phyloP scores from a whole-genome alignment of 257 asterid species.

The Anisodus acutangulus region DNA sequence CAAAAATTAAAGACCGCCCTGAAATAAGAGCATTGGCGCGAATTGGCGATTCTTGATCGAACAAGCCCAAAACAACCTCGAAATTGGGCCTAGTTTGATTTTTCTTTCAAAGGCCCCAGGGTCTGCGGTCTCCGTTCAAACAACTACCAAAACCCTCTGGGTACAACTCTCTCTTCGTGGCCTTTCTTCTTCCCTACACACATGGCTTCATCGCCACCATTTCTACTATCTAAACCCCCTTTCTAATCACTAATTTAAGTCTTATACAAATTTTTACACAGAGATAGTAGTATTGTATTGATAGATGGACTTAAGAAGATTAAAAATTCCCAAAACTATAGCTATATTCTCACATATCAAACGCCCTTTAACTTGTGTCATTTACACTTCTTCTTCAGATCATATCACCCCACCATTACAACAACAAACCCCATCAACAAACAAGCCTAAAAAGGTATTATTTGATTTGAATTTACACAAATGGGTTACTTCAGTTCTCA shows the following conservation, averaged over 20 bases:
- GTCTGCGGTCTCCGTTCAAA: not conserved
- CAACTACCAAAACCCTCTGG: not conserved
- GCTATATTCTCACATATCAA: constrained; percentile 7
- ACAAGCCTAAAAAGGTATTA: constrained; percentile 1
- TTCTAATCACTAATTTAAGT: not conserved
- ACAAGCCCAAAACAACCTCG: not conserved
- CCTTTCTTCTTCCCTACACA: constrained; percentile 12
- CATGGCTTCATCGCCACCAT: constrained; percentile 26
- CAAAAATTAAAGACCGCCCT: too few relatives aligned
- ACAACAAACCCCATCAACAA: not conserved
- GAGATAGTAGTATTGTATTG: not conserved
- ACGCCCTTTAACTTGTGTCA: constrained; percentile 23
- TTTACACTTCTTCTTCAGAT: constrained; percentile 20
- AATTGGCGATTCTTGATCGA: not conserved
- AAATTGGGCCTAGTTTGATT: constrained; percentile 4
- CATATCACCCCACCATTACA: not conserved
- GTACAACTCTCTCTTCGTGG: not conserved
- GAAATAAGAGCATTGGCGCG: too few relatives aligned
- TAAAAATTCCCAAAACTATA: constrained; percentile 9
- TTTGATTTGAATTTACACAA: constrained; percentile 37
- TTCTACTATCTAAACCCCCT: not conserved
- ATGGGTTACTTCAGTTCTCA: constrained; percentile 57
- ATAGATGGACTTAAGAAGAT: constrained; percentile 29
- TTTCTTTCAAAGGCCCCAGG: not conserved
- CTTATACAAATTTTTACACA: not conserved